A percentile compares a stretch with the other conserved stretches of the same genome.
These are phyloP conservation scores for Globisporangium echinulatum DNA, from an alignment of 352 stramenopile genomes.

Conservation along the genomic window DNA sequence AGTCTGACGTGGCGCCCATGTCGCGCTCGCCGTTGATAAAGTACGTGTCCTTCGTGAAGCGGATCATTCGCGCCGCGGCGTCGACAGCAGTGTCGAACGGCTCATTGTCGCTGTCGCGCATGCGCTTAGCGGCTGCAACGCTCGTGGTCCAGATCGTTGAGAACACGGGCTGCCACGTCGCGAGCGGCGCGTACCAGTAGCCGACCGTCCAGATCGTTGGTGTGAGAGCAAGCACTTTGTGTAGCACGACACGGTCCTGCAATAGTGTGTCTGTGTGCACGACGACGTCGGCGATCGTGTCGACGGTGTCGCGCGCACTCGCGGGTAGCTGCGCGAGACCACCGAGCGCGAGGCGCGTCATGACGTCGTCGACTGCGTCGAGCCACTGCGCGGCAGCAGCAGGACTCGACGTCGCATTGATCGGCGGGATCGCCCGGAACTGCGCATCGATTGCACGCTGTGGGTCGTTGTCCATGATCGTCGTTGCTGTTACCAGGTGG, in stretches of 20 bases:
- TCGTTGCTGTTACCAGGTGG: too few relatives aligned
- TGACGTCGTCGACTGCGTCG: conserved; percentile 30
- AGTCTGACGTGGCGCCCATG: not conserved
- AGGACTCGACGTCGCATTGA: conserved; percentile 20
- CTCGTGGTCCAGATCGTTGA: conserved; percentile 22
- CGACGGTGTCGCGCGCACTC: conserved; percentile 22
- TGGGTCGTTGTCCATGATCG: not conserved
- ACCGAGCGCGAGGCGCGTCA: conserved; percentile 32
- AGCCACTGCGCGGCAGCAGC: conserved; percentile 25
- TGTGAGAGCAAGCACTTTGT: conserved; percentile 23
- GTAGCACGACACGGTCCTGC: conserved; percentile 22
- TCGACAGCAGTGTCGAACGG: conserved; percentile 38
- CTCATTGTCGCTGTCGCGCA: not conserved
- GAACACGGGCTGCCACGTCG: conserved; percentile 29
- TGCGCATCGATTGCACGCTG: conserved; percentile 23
- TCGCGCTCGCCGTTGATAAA: conserved; percentile 30
- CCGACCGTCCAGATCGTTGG: conserved; percentile 43
- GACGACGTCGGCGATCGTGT: conserved; percentile 30
- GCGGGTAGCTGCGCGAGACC: conserved; percentile 28
- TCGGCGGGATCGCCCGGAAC: conserved; percentile 21
- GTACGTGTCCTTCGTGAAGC: conserved; percentile 65
- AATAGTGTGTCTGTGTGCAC: conserved; percentile 13
- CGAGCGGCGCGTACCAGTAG: conserved; percentile 44
- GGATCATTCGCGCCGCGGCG: conserved; percentile 42
- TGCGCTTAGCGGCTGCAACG: conserved; percentile 22